Evolutionary conservation across 148 eudicot species (phyloP).

Genomic region (Persicaria tinctoria): DNA sequence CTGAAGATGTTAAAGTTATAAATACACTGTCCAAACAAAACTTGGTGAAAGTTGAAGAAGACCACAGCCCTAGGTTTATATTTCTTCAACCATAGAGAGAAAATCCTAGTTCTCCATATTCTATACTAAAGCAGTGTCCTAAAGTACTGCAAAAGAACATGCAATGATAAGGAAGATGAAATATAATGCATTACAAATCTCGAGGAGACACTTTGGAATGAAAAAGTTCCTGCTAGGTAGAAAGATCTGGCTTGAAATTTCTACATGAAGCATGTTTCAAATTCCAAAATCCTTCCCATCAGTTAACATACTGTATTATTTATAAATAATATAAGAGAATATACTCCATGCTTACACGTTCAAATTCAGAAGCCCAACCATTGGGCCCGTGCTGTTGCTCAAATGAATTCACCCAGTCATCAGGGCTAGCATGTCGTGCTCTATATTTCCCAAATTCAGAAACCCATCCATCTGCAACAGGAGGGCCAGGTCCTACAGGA

Average conservation of each 20-base stretch:
- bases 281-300: background rate
- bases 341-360: conserved; percentile 49
- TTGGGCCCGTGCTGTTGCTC: conserved; percentile 72
- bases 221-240: background rate
- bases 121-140: background rate
- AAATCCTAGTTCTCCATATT: background rate
- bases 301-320: background rate
- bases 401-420: conserved; percentile 78
- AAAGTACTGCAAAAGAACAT: background rate
- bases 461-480: conserved; percentile 76
- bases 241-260: background rate
- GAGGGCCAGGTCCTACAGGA: conserved; percentile 31
- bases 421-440: conserved; percentile 43
- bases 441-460: conserved; percentile 47
- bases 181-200: background rate
- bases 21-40: conserved; percentile 2
- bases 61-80: background rate
- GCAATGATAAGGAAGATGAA: background rate
- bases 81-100: background rate
- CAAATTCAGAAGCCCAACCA: conserved; percentile 99
- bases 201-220: background rate
- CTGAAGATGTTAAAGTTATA: conserved; percentile 24
- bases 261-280: background rate
- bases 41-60: background rate
- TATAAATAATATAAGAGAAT: background rate